A percentile compares a stretch with the other conserved stretches of the same genome.
phyloP scores from a whole-genome alignment of 805 yeast species.

The Cyberlindnera maclurae region DNA sequence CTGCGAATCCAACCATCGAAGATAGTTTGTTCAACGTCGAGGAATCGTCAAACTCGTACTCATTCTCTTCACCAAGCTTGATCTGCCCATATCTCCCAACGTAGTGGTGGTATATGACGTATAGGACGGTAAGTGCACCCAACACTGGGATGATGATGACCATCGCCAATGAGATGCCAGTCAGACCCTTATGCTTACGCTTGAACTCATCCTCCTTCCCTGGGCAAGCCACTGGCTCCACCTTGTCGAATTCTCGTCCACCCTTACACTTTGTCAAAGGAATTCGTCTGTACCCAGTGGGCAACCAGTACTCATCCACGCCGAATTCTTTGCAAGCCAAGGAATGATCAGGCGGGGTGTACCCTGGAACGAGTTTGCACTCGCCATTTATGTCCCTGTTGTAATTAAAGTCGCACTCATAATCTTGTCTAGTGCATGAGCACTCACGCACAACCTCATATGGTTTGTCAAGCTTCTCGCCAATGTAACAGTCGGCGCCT shows the following conservation, averaged over 20 bases:
- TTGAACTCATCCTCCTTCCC: conserved; percentile 67
- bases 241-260: conserved; percentile 65
- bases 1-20: conserved; percentile 25
- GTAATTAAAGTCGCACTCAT: conserved; percentile 89
- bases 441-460: conserved; percentile 58
- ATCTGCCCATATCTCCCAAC: conserved; percentile 82
- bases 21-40: conserved; percentile 49
- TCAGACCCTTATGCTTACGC: conserved; percentile 45
- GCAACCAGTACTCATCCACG: conserved; percentile 67
- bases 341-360: conserved; percentile 55
- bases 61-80: conserved; percentile 72
- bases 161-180: conserved; percentile 45
- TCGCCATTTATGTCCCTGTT: conserved; percentile 68
- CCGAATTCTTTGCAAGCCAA: conserved; percentile 52
- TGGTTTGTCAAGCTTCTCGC: conserved; percentile 51
- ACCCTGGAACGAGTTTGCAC: conserved; percentile 76
- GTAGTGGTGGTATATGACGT: conserved; percentile 76
- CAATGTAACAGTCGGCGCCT: conserved; percentile 60
- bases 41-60: conserved; percentile 55
- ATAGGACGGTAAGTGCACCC: conserved; percentile 45
- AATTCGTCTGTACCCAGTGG: conserved; percentile 87
- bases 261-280: conserved; percentile 83
- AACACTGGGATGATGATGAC: conserved; percentile 51
- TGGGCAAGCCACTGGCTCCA: conserved; percentile 72
- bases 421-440: conserved; percentile 79